These are phyloP conservation scores for Martensiomyces pterosporus DNA, from an alignment of 192 early-diverging fungal species.

Conservation along the genomic window DNA sequence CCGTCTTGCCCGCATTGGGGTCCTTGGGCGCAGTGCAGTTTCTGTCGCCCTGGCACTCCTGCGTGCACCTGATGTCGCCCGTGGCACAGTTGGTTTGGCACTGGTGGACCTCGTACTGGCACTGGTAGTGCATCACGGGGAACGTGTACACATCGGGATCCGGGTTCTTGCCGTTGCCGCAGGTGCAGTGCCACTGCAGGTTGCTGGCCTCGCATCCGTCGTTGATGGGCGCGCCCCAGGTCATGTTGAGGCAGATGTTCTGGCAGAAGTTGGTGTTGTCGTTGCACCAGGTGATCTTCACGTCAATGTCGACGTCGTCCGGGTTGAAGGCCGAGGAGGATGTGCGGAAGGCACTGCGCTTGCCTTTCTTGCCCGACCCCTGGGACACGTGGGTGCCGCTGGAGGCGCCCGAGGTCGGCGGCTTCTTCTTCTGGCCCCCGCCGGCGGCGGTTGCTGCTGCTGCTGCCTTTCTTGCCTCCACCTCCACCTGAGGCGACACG, in stretches of 20 bases:
- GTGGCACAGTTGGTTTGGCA: slow-evolving; percentile 52
- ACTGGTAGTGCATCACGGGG: slow-evolving; percentile 51
- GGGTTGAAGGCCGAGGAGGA: slow-evolving; percentile 31
- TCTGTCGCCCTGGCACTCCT: slow-evolving; percentile 48
- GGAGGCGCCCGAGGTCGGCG: no score
- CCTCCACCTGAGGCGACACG: no score
- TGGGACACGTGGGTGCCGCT: slow-evolving; percentile 21
- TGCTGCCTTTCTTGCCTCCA: not conserved
- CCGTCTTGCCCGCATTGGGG: slow-evolving; percentile 42
- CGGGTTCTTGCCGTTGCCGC: slow-evolving; percentile 51
- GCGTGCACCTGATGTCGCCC: slow-evolving; percentile 50
- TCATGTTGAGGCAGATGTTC: slow-evolving; percentile 52
- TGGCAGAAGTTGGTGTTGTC: slow-evolving; percentile 52
- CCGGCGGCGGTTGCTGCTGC: not conserved
- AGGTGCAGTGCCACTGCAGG: slow-evolving; percentile 49
- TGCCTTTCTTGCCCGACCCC: slow-evolving; percentile 16
- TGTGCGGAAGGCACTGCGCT: slow-evolving; percentile 23
- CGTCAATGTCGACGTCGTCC: slow-evolving; percentile 31
- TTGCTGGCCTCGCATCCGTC: slow-evolving; percentile 41
- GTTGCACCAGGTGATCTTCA: slow-evolving; percentile 49
- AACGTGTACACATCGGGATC: slow-evolving; percentile 49
- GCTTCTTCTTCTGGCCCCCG: no score
- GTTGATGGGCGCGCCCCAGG: slow-evolving; percentile 45
- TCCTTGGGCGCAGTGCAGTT: slow-evolving; percentile 53
- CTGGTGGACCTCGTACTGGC: slow-evolving; percentile 44